Evolutionary conservation across 345 rosid species (phyloP).

Genomic region (Salix koriyanagi): DNA sequence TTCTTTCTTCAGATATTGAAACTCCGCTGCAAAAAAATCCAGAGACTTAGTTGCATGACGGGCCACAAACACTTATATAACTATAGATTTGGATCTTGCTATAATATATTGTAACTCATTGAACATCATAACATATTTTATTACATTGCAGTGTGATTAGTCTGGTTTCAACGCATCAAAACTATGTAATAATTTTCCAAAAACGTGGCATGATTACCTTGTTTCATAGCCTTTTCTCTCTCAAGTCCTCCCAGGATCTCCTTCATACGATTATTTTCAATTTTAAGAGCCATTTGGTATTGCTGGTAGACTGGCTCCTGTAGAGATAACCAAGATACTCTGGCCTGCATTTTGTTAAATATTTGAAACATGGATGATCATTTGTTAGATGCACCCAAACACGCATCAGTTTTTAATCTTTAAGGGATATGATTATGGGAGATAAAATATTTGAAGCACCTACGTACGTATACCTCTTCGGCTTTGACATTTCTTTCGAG

Average conservation of each 20-base stretch:
- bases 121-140: no score
- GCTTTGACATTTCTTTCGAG: background rate
- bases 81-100: no score
- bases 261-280: background rate
- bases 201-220: conserved; percentile 5
- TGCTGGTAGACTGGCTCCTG: background rate
- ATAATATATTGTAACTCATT: no score
- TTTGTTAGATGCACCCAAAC: background rate
- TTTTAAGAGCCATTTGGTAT: background rate
- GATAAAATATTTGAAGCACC: background rate
- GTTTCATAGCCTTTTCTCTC: background rate
- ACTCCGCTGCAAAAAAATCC: conserved; percentile 13
- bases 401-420: background rate
- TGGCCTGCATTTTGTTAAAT: background rate
- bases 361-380: background rate
- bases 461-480: background rate
- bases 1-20: conserved; percentile 8
- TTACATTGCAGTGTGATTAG: no score
- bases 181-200: no score
- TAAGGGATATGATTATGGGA: background rate
- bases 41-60: background rate
- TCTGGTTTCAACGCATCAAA: no score
- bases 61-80: no score
- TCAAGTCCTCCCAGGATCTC: background rate
- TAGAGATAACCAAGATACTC: conserved; percentile 2